These are phyloP conservation scores for Neoboletus subvelutipes DNA, from an alignment of 768 basidiomycete species.

Conservation along the genomic window DNA sequence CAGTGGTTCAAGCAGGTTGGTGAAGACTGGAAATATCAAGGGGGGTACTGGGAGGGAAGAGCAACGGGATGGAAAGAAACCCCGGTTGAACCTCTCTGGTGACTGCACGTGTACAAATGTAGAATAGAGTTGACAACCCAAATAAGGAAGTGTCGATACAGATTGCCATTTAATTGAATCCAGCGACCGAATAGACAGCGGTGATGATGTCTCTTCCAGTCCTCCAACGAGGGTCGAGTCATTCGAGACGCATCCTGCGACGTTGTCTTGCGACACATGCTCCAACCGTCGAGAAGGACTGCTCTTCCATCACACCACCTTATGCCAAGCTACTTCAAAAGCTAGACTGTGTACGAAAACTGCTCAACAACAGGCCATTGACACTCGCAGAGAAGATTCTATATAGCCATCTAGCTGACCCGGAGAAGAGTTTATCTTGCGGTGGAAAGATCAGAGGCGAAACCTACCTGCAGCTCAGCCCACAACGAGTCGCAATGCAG, in stretches of 20 bases:
- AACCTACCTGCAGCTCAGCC: slow-evolving; percentile 84
- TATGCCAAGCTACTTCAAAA: slow-evolving; percentile 71
- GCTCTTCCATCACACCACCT: slow-evolving; percentile 79
- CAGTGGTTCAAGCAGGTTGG: slow-evolving; percentile 72
- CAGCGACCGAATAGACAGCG: neutral
- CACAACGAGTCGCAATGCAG: slow-evolving; percentile 97
- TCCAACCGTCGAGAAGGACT: slow-evolving; percentile 51
- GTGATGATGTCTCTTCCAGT: slow-evolving; percentile 22
- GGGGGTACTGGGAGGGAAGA: slow-evolving; percentile 84
- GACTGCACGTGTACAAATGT: slow-evolving; percentile 6
- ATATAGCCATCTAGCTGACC: slow-evolving; percentile 87
- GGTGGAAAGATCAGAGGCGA: slow-evolving; percentile 78
- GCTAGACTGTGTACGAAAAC: slow-evolving; percentile 62
- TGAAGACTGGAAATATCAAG: slow-evolving; percentile 73
- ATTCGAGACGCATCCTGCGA: slow-evolving; percentile 21
- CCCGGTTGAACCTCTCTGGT: slow-evolving; percentile 60
- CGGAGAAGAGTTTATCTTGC: slow-evolving; percentile 63
- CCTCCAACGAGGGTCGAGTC: slow-evolving; percentile 18
- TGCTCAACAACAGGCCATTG: slow-evolving; percentile 73
- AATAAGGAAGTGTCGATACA: neutral
- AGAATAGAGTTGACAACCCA: neutral
- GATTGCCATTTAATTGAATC: neutral
- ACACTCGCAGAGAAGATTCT: slow-evolving; percentile 98
- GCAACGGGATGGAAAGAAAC: slow-evolving; percentile 59
- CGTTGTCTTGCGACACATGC: slow-evolving; percentile 42